These are phyloP conservation scores for Achaetomium macrosporum DNA, from an alignment of 2,329 filamentous ascomycete species.

Conservation along the genomic window DNA sequence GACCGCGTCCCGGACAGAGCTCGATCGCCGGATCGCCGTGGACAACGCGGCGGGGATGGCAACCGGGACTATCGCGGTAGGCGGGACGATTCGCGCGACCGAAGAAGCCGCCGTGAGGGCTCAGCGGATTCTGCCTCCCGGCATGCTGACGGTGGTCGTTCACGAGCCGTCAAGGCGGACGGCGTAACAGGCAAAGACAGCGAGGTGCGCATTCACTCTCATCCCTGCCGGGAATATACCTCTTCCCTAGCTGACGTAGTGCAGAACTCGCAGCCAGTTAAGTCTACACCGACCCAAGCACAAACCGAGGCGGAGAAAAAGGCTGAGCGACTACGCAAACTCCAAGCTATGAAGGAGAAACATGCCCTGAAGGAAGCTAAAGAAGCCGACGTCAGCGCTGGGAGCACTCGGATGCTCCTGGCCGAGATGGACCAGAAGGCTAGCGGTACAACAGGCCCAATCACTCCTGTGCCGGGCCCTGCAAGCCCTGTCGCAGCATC, in stretches of 20 bases:
- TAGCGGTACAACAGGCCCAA: conserved; percentile 31
- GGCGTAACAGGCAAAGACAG: conserved; percentile 43
- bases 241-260: conserved; percentile 6
- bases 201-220: conserved; percentile 46
- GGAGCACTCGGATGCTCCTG: conserved; percentile 60
- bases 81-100: conserved; percentile 69
- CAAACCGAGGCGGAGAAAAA: conserved; percentile 70
- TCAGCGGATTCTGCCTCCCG: conserved; percentile 65
- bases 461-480: conserved; percentile 28
- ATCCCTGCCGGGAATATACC: conserved; percentile 19
- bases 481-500: conserved; percentile 47
- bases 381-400: conserved; percentile 60
- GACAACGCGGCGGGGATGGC: conserved; percentile 59
- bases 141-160: conserved; percentile 58
- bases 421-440: conserved; percentile 70
- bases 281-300: conserved; percentile 43
- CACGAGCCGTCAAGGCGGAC: conserved; percentile 46
- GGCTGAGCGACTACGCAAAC: conserved; percentile 70
- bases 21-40: conserved; percentile 51
- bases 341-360: conserved; percentile 91
- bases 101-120: conserved; percentile 59
- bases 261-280: conserved; percentile 43
- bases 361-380: conserved; percentile 70
- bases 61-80: conserved; percentile 58
- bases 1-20: conserved; percentile 55